A percentile compares a stretch with the other conserved stretches of the same genome.
These are phyloP conservation scores for Phialophora expanda DNA, from an alignment of 2,329 filamentous ascomycete genomes.

Conservation along the genomic window DNA sequence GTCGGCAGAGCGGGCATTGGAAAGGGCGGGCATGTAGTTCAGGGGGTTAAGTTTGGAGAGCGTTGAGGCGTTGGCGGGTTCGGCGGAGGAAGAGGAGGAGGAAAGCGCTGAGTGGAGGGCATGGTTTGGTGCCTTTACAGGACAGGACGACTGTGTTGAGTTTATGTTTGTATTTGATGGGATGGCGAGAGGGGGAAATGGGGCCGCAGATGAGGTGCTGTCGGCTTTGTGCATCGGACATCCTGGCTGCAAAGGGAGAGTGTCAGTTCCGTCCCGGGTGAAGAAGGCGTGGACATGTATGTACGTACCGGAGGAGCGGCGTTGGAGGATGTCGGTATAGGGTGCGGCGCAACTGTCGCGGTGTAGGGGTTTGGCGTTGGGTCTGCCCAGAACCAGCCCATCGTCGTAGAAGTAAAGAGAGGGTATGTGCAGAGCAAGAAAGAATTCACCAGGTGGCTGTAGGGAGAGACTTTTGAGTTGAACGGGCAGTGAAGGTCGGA, in stretches of 20 bases:
- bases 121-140: constrained; percentile 39
- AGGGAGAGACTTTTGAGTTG: neutral
- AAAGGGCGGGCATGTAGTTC: constrained; percentile 95
- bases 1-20: constrained; percentile 74
- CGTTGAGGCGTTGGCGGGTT: constrained; percentile 50
- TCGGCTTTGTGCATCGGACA: constrained; percentile 71
- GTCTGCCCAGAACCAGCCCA: constrained; percentile 77
- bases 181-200: constrained; percentile 34
- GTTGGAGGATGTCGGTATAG: constrained; percentile 42
- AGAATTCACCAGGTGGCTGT: neutral
- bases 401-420: constrained; percentile 41
- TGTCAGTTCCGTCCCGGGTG: neutral
- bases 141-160: constrained; percentile 43
- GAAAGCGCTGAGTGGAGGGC: constrained; percentile 19
- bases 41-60: constrained; percentile 75
- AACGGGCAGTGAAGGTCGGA: neutral
- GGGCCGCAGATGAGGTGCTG: constrained; percentile 39
- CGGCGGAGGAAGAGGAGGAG: constrained; percentile 37
- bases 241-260: constrained; percentile 32
- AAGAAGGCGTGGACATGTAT: neutral
- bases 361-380: constrained; percentile 44
- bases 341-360: constrained; percentile 52
- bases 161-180: constrained; percentile 27
- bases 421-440: neutral
- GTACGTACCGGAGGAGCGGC: constrained; percentile 55